Evolutionary conservation across 2,329 filamentous ascomycete genomes (phyloP).

Genomic region (Aspergillus pseudotamarii): DNA sequence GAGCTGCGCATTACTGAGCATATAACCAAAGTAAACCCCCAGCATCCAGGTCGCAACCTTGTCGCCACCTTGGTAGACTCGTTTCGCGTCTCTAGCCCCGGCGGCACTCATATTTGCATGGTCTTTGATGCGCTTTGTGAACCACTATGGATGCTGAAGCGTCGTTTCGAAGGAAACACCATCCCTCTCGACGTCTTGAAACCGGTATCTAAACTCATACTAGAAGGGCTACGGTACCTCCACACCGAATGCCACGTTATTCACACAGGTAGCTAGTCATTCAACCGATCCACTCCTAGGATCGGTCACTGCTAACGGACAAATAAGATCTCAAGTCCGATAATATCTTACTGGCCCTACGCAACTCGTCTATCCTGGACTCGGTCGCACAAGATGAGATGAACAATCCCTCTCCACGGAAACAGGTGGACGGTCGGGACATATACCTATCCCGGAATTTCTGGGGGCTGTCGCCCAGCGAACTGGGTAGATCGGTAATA

Average conservation of each 20-base stretch:
- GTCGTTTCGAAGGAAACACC: slow-evolving; percentile 26
- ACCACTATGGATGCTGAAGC: slow-evolving; percentile 36
- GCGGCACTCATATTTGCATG: slow-evolving; percentile 38
- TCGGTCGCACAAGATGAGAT: slow-evolving; percentile 27
- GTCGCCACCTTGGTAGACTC: slow-evolving; percentile 38
- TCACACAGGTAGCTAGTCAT: slow-evolving; percentile 37
- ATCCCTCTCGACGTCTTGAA: slow-evolving; percentile 34
- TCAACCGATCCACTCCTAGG: not conserved
- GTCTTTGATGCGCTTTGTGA: slow-evolving; percentile 41
- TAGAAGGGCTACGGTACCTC: slow-evolving; percentile 45
- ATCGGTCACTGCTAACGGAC: slow-evolving; percentile 14
- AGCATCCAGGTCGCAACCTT: slow-evolving; percentile 34
- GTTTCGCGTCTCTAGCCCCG: slow-evolving; percentile 31
- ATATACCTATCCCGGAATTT: slow-evolving; percentile 35
- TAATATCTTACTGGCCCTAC: slow-evolving; percentile 40
- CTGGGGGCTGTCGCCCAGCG: slow-evolving; percentile 21
- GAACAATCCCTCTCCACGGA: slow-evolving; percentile 29
- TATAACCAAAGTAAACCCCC: slow-evolving; percentile 31
- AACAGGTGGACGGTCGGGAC: slow-evolving; percentile 28
- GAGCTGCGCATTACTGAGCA: slow-evolving; percentile 37
- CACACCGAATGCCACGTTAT: slow-evolving; percentile 43
- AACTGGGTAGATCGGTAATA: slow-evolving; percentile 27
- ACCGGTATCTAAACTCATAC: slow-evolving; percentile 33
- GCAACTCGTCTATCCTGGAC: slow-evolving; percentile 28
- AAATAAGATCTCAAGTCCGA: slow-evolving; percentile 42